phyloP scores from a whole-genome alignment of 768 basidiomycete species.

The Suillus weaverae region DNA sequence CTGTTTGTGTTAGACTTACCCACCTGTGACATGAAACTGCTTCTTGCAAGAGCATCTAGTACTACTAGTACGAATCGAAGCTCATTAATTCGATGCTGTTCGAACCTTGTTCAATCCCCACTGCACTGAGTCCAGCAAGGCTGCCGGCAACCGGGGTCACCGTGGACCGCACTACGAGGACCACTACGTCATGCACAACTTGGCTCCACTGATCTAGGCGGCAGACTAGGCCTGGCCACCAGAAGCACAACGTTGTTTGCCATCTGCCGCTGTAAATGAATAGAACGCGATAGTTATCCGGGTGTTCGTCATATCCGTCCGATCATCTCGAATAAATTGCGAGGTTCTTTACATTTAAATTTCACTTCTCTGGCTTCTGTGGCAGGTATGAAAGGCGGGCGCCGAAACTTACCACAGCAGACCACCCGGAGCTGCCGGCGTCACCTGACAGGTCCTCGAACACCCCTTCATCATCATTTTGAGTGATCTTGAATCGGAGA shows the following conservation, averaged over 20 bases:
- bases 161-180: background rate
- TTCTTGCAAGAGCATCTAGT: background rate
- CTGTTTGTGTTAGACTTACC: background rate
- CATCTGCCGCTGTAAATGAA: background rate
- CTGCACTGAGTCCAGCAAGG: background rate
- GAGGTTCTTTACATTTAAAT: slow-evolving; percentile 4
- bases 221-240: background rate
- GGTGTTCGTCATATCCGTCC: slow-evolving; percentile 8
- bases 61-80: background rate
- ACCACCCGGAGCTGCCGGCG: slow-evolving; percentile 10
- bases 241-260: background rate
- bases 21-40: background rate
- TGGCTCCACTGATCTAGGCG: background rate
- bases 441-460: slow-evolving; percentile 19
- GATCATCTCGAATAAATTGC: slow-evolving; percentile 12
- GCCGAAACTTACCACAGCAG: slow-evolving; percentile 11
- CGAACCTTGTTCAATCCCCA: background rate
- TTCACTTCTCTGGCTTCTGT: slow-evolving; percentile 9
- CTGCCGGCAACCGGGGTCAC: background rate
- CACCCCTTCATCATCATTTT: slow-evolving; percentile 16
- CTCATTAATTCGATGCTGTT: slow-evolving; percentile 8
- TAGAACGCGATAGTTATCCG: background rate
- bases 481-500: background rate
- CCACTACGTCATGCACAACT: background rate
- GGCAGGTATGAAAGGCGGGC: slow-evolving; percentile 14